These are phyloP conservation scores for Sanguinoderma infundibulare DNA, from an alignment of 1,284 basidiomycete genomes.

Conservation along the genomic window DNA sequence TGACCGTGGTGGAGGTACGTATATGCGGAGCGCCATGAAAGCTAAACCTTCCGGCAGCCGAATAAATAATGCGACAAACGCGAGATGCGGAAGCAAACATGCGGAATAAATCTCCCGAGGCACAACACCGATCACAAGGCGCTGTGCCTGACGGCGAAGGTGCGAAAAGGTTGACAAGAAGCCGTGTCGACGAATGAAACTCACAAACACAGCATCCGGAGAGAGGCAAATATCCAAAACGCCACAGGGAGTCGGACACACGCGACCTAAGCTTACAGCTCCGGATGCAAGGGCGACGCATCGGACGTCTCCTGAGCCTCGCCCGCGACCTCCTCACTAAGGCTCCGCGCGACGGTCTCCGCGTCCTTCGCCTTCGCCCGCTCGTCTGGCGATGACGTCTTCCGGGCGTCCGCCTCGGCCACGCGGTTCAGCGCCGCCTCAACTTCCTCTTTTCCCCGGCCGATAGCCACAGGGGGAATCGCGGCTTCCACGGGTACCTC, in stretches of 20 bases:
- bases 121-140: slow-evolving; percentile 2
- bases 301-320: slow-evolving; percentile 26
- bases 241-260: neutral
- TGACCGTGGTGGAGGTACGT: neutral
- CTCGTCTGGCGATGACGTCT: slow-evolving; percentile 33
- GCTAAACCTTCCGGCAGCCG: slow-evolving; percentile 1
- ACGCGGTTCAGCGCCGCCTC: slow-evolving; percentile 48
- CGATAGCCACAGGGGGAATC: slow-evolving; percentile 47
- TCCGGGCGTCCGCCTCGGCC: slow-evolving; percentile 30
- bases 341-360: slow-evolving; percentile 30
- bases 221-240: neutral
- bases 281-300: slow-evolving; percentile 30
- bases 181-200: neutral
- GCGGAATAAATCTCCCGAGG: slow-evolving; percentile 15
- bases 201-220: slow-evolving; percentile 2
- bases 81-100: neutral
- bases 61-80: slow-evolving; percentile 1
- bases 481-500: slow-evolving; percentile 31
- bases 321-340: slow-evolving; percentile 31
- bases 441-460: slow-evolving; percentile 53
- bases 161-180: neutral
- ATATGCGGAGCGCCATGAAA: neutral
- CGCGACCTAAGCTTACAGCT: slow-evolving; percentile 31
- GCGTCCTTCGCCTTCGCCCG: slow-evolving; percentile 28
- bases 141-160: neutral